phyloP scores from a whole-genome alignment of 352 stramenopile species.

The Pythium sukuiense region DNA sequence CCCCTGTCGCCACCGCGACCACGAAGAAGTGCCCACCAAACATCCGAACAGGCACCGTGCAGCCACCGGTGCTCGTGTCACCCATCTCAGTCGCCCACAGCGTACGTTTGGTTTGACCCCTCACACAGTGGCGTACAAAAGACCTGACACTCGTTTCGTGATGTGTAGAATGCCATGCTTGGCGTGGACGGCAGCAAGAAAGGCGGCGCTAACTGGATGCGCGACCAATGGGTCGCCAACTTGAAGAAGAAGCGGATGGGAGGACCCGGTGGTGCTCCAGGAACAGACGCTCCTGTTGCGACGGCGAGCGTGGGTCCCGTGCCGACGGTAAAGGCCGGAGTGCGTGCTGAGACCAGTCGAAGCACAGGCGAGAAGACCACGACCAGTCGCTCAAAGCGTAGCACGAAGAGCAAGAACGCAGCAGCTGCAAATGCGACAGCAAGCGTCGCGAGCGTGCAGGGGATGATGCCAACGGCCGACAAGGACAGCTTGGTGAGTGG shows the following conservation, averaged over 20 bases:
- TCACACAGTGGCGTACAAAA: neutral
- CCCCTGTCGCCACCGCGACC: neutral
- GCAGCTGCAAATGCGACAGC: neutral
- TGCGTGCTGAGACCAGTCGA: constrained; percentile 19
- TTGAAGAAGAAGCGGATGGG: constrained; percentile 74
- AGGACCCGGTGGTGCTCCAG: neutral
- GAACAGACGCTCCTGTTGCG: neutral
- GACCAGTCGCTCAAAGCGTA: constrained; percentile 13
- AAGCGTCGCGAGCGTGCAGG: neutral
- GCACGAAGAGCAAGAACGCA: constrained; percentile 19
- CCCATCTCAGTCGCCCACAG: constrained; percentile 37
- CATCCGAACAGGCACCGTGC: constrained; percentile 26
- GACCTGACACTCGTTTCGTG: neutral
- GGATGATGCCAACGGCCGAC: constrained; percentile 3
- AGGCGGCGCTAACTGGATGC: constrained; percentile 56
- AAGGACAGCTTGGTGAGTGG: constrained; percentile 28
- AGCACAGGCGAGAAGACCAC: constrained; percentile 5
- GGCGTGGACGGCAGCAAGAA: constrained; percentile 36
- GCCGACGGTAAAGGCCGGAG: constrained; percentile 19
- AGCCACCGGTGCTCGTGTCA: constrained; percentile 34
- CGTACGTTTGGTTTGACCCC: constrained; percentile 12
- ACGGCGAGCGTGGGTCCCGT: constrained; percentile 2
- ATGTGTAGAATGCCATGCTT: constrained; percentile 38
- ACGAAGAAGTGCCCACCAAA: constrained; percentile 34
- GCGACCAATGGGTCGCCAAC: constrained; percentile 85